Percentiles rank a stretch among this genome's conserved stretches.
phyloP scores from a whole-genome alignment of 805 yeast species.

The Dipodascopsis tothii region DNA sequence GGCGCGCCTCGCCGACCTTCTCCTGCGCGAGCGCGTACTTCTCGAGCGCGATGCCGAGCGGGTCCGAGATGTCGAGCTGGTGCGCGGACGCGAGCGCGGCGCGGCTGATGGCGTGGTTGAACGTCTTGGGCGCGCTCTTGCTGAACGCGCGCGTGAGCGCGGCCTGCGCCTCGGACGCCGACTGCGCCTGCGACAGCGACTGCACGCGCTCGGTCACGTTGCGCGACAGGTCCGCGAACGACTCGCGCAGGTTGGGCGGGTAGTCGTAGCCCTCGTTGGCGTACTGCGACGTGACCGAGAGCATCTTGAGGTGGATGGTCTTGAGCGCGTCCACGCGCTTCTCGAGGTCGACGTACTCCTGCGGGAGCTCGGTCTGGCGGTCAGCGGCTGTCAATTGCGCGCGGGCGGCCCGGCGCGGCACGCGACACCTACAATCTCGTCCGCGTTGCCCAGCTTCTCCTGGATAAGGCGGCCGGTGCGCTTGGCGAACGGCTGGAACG shows the following conservation, averaged over 20 bases:
- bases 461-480: slow-evolving; percentile 73
- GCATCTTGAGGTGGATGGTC: slow-evolving; percentile 52
- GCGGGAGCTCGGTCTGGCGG: slow-evolving; percentile 62
- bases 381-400: too few species aligned
- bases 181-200: slow-evolving; percentile 61
- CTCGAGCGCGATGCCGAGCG: slow-evolving; percentile 55
- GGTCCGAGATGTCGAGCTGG: slow-evolving; percentile 39
- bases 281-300: slow-evolving; percentile 50
- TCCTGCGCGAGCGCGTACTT: slow-evolving; percentile 62
- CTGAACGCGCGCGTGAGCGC: slow-evolving; percentile 51
- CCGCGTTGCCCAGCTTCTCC: slow-evolving; percentile 71
- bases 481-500: slow-evolving; percentile 67
- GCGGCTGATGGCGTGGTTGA: slow-evolving; percentile 72
- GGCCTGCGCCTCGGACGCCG: slow-evolving; percentile 77
- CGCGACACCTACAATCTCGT: slow-evolving; percentile 45
- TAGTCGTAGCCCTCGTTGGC: slow-evolving; percentile 77
- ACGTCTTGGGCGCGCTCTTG: slow-evolving; percentile 59
- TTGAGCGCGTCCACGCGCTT: slow-evolving; percentile 65
- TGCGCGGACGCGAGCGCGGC: slow-evolving; percentile 54
- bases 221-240: slow-evolving; percentile 66
- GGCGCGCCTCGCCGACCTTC: slow-evolving; percentile 72
- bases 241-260: slow-evolving; percentile 67
- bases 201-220: slow-evolving; percentile 55
- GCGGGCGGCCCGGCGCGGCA: too few species aligned
- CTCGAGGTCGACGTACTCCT: slow-evolving; percentile 71